Evolutionary conservation across 495 filamentous ascomycete genomes (phyloP).

Genomic region (Gamarada debralockiae): DNA sequence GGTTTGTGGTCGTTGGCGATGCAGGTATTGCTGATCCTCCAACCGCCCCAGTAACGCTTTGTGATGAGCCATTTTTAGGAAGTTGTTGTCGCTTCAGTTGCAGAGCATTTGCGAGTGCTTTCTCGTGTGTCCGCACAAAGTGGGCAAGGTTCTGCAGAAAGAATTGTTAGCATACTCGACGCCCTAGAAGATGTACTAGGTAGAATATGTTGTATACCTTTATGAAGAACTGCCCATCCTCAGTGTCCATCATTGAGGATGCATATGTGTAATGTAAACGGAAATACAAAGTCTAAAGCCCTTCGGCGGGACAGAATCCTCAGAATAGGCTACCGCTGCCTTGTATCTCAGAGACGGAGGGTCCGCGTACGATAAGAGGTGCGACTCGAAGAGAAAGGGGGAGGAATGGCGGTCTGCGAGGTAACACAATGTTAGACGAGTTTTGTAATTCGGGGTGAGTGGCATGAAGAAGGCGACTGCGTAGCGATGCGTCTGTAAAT

Average conservation of each 20-base stretch:
- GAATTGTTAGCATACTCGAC: constrained; percentile 16
- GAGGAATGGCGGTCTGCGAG: constrained; percentile 15
- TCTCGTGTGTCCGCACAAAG: constrained; percentile 96
- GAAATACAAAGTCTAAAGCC: constrained; percentile 13
- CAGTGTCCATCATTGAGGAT: constrained; percentile 59
- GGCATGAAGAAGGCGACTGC: not conserved
- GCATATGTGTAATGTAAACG: constrained; percentile 16
- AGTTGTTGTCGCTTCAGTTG: constrained; percentile 68
- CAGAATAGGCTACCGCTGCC: constrained; percentile 14
- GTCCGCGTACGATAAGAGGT: constrained; percentile 8
- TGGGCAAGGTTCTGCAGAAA: constrained; percentile 75
- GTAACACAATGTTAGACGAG: constrained; percentile 15
- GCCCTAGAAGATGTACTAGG: not conserved
- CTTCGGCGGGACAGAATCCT: constrained; percentile 13
- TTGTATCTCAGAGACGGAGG: constrained; percentile 17
- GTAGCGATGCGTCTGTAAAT: constrained; percentile 3
- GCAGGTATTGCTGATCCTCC: constrained; percentile 41
- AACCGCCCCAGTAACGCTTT: constrained; percentile 45
- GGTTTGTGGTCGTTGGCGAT: constrained; percentile 44
- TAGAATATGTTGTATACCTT: constrained; percentile 53
- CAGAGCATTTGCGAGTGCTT: constrained; percentile 91
- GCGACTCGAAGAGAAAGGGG: constrained; percentile 16
- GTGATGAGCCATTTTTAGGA: constrained; percentile 59
- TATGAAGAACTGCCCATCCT: constrained; percentile 87
- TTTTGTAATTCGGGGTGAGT: not conserved